These are phyloP conservation scores for Waltiozyma sp. DNA, from an alignment of 1,139 yeast species.

Conservation along the genomic window DNA sequence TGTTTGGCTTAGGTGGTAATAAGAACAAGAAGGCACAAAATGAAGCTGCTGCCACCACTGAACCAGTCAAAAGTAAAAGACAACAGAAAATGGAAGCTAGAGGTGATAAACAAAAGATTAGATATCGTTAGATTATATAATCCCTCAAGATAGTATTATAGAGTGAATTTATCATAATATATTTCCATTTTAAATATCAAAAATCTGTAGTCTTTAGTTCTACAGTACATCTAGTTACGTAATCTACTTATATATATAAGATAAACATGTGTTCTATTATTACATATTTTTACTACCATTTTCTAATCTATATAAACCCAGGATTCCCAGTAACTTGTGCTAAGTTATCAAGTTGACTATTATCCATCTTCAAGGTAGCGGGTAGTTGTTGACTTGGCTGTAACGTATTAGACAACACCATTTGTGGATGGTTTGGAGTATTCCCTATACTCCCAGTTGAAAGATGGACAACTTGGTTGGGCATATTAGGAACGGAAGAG, in stretches of 20 bases:
- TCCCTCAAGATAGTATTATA: too few species aligned
- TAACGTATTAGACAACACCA: background rate
- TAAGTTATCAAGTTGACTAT: background rate
- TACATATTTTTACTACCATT: too few species aligned
- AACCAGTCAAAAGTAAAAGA: slow-evolving; percentile 32
- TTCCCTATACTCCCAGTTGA: background rate
- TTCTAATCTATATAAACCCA: background rate
- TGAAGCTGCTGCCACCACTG: slow-evolving; percentile 9
- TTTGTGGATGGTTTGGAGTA: background rate
- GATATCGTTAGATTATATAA: slow-evolving; percentile 11
- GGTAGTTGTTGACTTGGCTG: too few species aligned
- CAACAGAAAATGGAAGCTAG: slow-evolving; percentile 42
- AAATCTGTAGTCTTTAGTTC: too few species aligned
- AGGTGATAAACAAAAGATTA: slow-evolving; percentile 27
- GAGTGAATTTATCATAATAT: too few species aligned
- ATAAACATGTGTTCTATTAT: too few species aligned
- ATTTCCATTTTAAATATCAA: too few species aligned
- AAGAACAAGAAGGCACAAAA: slow-evolving; percentile 9
- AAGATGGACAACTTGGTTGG: background rate
- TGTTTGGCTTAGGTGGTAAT: slow-evolving; percentile 18
- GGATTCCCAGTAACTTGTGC: background rate
- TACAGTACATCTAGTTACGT: too few species aligned
- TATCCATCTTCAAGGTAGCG: background rate
- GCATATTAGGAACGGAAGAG: background rate
- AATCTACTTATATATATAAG: too few species aligned